Conservation (phyloP, 306 rosid species). For the Vigna unguiculata region DNA sequence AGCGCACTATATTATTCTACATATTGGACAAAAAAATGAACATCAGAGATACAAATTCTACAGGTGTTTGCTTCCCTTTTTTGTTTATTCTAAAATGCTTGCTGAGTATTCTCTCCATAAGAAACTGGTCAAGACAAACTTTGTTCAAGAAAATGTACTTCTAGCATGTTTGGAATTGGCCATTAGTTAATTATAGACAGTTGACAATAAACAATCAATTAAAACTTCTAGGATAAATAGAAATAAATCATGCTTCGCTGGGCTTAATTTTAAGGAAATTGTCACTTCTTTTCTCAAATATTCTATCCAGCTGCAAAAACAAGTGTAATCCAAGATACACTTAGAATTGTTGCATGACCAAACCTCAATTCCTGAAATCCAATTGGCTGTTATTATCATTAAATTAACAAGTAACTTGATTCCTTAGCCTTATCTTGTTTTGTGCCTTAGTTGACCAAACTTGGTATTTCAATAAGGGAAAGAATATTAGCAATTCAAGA, state of each 20-base stretch:
- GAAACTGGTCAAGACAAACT: conserved; percentile 18
- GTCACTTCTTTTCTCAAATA: neutral
- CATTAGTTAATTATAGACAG: neutral
- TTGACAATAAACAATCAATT: neutral
- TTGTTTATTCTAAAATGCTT: conserved; percentile 36
- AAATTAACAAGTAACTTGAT: neutral
- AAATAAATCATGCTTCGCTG: neutral
- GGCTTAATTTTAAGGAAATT: neutral
- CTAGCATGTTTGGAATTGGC: neutral
- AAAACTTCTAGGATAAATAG: neutral
- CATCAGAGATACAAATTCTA: conserved; percentile 38
- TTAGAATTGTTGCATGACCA: neutral
- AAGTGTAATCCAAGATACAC: neutral
- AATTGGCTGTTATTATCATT: neutral
- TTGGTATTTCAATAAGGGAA: neutral
- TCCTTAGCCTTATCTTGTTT: neutral
- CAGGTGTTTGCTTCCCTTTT: neutral
- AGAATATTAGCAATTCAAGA: neutral
- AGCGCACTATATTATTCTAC: conserved; percentile 85
- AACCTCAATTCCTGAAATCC: neutral
- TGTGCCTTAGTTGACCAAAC: neutral
- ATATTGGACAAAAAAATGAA: conserved; percentile 41
- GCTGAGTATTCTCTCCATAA: neutral
- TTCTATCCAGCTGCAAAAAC: neutral
- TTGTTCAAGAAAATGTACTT: neutral